Conservation (phyloP, 352 stramenopile species). For the Phytopythium oedochilum region DNA sequence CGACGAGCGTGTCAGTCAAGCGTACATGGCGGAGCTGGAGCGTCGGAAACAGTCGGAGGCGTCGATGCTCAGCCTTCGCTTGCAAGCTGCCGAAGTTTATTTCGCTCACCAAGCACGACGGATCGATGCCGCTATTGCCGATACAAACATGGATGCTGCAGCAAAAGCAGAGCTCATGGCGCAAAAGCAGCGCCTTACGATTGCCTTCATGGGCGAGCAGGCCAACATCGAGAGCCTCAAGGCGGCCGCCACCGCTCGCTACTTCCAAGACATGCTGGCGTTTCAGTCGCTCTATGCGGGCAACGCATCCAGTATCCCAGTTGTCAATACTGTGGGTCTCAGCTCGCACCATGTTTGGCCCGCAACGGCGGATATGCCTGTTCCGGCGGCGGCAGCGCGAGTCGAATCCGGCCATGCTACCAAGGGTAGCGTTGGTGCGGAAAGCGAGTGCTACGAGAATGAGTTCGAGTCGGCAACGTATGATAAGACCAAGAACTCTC, state of each 20-base stretch:
- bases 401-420: not conserved
- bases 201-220: slow-evolving; percentile 44
- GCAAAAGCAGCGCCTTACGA: slow-evolving; percentile 29
- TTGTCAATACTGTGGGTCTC: not conserved
- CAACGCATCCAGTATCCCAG: not conserved
- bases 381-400: not conserved
- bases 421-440: not conserved
- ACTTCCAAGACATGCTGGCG: slow-evolving; percentile 58
- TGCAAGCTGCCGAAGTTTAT: slow-evolving; percentile 36
- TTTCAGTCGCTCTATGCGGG: slow-evolving; percentile 34
- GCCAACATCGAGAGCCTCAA: slow-evolving; percentile 50
- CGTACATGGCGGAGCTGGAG: slow-evolving; percentile 42
- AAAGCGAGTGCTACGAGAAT: slow-evolving; percentile 25
- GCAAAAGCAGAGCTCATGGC: slow-evolving; percentile 11
- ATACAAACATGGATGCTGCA: not conserved
- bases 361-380: not conserved
- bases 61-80: slow-evolving; percentile 38
- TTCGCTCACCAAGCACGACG: slow-evolving; percentile 22
- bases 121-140: slow-evolving; percentile 15
- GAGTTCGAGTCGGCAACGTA: slow-evolving; percentile 34
- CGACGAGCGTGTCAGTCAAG: not conserved
- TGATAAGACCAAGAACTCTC: not conserved
- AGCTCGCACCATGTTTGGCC: not conserved
- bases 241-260: slow-evolving; percentile 44
- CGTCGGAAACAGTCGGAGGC: slow-evolving; percentile 45